Base-by-base conservation (phyloP, 257 asterid species). In the Cruciata laevipes region DNA sequence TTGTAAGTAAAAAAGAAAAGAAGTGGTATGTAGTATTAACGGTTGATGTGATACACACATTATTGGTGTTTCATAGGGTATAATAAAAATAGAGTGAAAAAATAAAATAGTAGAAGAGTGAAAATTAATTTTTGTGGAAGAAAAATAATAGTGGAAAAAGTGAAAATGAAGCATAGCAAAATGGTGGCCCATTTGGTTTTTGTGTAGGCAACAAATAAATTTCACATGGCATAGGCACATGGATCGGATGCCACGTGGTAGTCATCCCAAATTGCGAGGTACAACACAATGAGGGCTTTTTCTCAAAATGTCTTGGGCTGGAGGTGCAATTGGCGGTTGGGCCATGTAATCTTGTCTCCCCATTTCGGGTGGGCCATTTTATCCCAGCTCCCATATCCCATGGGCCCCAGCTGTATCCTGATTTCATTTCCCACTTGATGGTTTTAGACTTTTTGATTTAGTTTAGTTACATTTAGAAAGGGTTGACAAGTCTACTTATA, bases 261-360 rank as follows among this genome's bases (percentile, higher is more conserved):
- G 7, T 69, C 64, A 57, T 20, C 18, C 31, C 32, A 12, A 3
- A 10, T 31, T 23, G 18, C 24, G 63, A 51, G 11, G 62, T 52
- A 74, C 65, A 65, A 25, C 59, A 74, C 64, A 65, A 25, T 63
- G 68, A 70, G 75, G 57, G 60, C 27, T 23, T 21, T 52, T 64
- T 25, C 20, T 51, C 35, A 61, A 23, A n/a, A 32, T 80, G 84
- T 67, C 83, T 40, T 58, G 70, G 63, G 23, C 57, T 67, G 77
- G 58, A 69, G 74, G 77, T 74, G 75, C 79, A 78, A 71, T 59
- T 73, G 88, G 74, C 76, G 86, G 88, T 79, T 67, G 69, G 74
- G 78, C 80, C 86, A 85, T 79, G 81, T 72, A 73, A 37, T 67
- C 63, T 31, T 83, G 92, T 86, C 89, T 78, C 76, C 69, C 62